These are phyloP conservation scores for Stachybotrys chlorohalonatus DNA, from an alignment of 2,329 filamentous ascomycete genomes.

Conservation along the genomic window DNA sequence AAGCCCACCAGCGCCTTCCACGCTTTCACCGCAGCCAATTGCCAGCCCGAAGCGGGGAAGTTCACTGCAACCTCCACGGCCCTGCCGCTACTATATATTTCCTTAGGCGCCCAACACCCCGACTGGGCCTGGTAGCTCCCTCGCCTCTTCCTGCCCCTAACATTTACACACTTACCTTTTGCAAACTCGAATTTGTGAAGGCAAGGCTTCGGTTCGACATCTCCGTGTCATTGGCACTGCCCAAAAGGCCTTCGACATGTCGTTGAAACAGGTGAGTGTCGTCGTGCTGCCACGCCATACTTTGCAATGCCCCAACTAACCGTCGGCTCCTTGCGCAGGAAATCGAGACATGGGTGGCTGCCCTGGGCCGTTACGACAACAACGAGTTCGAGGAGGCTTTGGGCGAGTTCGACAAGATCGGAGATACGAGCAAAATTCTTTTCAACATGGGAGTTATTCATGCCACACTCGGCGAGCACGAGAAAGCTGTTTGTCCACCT, in stretches of 20 bases:
- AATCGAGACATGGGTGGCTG: constrained; percentile 97
- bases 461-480: constrained; percentile 90
- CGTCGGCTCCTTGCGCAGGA: constrained; percentile 47
- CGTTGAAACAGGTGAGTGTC: constrained; percentile 45
- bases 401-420: constrained; percentile 73
- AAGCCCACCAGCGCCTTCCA: constrained; percentile 4
- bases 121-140: neutral
- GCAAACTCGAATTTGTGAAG: neutral
- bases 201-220: neutral
- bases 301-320: neutral
- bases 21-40: constrained; percentile 9
- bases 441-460: constrained; percentile 99
- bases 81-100: neutral
- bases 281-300: constrained; percentile 6
- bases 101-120: neutral
- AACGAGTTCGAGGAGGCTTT: constrained; percentile 93
- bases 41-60: constrained; percentile 10
- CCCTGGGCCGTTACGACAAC: constrained; percentile 87
- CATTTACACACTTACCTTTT: neutral
- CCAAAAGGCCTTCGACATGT: constrained; percentile 35
- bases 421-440: constrained; percentile 94
- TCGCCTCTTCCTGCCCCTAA: neutral
- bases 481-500: constrained; percentile 67
- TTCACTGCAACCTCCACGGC: neutral
- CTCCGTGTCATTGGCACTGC: constrained; percentile 1